Base-by-base conservation (phyloP, 345 rosid genomes). In the Raphanus raphanistrum region DNA sequence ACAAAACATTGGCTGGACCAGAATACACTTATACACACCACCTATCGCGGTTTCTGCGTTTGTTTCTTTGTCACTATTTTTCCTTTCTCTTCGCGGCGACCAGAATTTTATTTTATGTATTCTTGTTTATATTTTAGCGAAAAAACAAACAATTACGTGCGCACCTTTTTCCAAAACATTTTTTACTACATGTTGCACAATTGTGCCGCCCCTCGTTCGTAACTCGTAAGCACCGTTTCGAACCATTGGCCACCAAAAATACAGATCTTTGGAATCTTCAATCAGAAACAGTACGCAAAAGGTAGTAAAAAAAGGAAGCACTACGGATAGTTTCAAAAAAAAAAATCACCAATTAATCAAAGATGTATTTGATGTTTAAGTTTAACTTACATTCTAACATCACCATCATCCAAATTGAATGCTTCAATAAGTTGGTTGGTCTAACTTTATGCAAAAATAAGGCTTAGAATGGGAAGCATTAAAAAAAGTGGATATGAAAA, bases 371-470 rank as follows among this genome's bases (percentile, higher is more conserved):
- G 21, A 21, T 21, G 21, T 21, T 21, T 21, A 21, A 21, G 21
- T 60, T 35, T 27, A 60, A 28, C 71, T 70, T 52, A 2, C 45
- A 61, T 61, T 69, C 15, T 2, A 52, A 76, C 75, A 31, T 77
- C 76, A 29, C 61, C 33, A 59, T 78, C 77, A 72, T 60, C 63
- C 58, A 66, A 25, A 72, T 72, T 72, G 68, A 78, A 78, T 78
- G 81, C 63, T 9, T 66, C 69, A 59, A 43, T 35, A 66, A 7
- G 63, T 78, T 48, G 57, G 73, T 66, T 45, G 63, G 63, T 78
- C 15, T 60, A 72, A 72, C 77, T 21, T 21, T 21, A 21, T 21
- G 21, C 21, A 21, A 21, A 21, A 21, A 21, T 21, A 21, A 21
- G 21, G 21, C 21, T 21, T 21, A 21, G 21, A 21, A 21, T 21